phyloP scores from a whole-genome alignment of 768 basidiomycete genomes.

The Hemileccinum impolitum region DNA sequence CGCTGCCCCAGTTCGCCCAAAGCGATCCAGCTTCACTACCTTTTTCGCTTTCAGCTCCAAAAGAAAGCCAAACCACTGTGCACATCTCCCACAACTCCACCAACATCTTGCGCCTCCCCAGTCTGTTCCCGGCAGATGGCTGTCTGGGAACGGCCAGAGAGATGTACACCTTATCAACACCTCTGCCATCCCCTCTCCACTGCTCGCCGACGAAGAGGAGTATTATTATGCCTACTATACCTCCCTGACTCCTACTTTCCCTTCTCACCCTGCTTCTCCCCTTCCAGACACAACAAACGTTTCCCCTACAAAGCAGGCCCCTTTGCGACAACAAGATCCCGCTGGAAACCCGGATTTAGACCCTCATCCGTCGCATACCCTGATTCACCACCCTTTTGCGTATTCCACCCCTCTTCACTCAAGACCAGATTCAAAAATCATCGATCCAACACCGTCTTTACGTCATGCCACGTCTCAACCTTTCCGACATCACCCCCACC shows the following conservation, averaged over 20 bases:
- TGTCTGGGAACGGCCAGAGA: slow-evolving; percentile 3
- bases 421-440: slow-evolving; percentile 1
- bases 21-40: slow-evolving; percentile 42
- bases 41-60: slow-evolving; percentile 31
- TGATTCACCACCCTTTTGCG: slow-evolving; percentile 50
- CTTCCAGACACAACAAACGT: too few relatives aligned
- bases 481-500: slow-evolving; percentile 14
- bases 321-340: too few relatives aligned
- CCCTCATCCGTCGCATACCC: slow-evolving; percentile 22
- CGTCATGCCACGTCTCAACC: slow-evolving; percentile 26
- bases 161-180: slow-evolving; percentile 11
- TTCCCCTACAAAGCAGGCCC: too few relatives aligned
- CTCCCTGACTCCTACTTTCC: slow-evolving; percentile 27
- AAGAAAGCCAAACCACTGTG: too few relatives aligned
- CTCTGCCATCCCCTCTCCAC: slow-evolving; percentile 17
- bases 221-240: slow-evolving; percentile 53
- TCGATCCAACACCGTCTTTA: slow-evolving; percentile 7
- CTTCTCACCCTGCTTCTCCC: not conserved
- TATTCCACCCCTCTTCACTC: slow-evolving; percentile 32
- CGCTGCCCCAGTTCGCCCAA: slow-evolving; percentile 27
- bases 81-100: too few relatives aligned
- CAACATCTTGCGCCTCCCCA: slow-evolving; percentile 6
- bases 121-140: slow-evolving; percentile 18
- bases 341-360: slow-evolving; percentile 13
- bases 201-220: slow-evolving; percentile 39